Evolutionary conservation across 2,329 filamentous ascomycete species (phyloP).

Genomic region (Trichoderma afroharzianum): DNA sequence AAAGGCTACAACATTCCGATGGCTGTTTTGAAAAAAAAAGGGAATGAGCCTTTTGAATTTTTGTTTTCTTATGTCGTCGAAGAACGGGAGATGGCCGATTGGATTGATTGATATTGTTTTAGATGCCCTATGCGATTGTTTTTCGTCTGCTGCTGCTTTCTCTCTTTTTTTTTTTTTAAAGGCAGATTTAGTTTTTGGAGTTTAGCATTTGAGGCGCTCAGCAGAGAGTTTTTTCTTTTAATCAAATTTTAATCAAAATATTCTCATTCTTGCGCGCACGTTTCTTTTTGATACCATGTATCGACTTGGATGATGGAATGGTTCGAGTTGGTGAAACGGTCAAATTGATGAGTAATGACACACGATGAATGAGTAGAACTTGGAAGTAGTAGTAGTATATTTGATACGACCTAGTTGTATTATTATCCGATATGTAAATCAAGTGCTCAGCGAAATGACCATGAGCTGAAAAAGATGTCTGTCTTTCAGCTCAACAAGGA

Average conservation of each 20-base stretch:
- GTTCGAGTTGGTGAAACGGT: no score
- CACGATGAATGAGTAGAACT: no score
- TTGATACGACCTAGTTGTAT: neutral
- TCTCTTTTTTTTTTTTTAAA: neutral
- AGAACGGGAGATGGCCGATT: conserved; percentile 7
- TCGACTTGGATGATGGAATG: neutral
- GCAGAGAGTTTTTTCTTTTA: conserved; percentile 9
- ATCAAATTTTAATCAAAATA: conserved; percentile 18
- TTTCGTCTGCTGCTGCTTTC: neutral
- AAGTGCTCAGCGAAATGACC: neutral
- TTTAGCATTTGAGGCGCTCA: conserved; percentile 23
- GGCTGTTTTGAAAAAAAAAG: neutral
- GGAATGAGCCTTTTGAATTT: neutral
- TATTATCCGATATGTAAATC: neutral
- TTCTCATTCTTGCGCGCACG: conserved; percentile 9
- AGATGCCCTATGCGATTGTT: conserved; percentile 2
- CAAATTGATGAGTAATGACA: no score
- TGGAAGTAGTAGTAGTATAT: neutral
- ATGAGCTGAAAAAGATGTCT: neutral
- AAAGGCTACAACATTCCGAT: conserved; percentile 2
- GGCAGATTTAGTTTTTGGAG: conserved; percentile 16
- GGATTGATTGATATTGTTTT: conserved; percentile 17
- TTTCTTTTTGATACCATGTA: neutral
- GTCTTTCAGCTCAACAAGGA: neutral
- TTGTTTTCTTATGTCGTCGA: conserved; percentile 5